These are phyloP conservation scores for Wickerhamia fluorescens DNA, from an alignment of 805 yeast genomes.

Conservation along the genomic window DNA sequence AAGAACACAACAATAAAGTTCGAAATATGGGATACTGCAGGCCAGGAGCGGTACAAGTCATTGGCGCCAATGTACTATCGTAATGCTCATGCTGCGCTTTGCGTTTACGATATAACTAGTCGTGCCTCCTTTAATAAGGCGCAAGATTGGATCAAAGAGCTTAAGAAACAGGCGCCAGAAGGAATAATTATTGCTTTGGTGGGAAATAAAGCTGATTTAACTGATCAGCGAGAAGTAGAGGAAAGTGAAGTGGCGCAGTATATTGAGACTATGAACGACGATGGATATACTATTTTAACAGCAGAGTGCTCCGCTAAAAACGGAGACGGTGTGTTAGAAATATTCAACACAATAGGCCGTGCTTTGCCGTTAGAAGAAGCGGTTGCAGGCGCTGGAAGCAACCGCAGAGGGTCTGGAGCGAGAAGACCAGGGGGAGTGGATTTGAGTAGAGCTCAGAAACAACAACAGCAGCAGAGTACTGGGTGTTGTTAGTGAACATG, in stretches of 20 bases:
- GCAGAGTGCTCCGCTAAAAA: slow-evolving; percentile 40
- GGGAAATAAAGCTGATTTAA: slow-evolving; percentile 70
- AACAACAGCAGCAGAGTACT: slow-evolving; percentile 12
- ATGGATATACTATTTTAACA: slow-evolving; percentile 34
- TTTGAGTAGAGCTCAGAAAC: slow-evolving; percentile 23
- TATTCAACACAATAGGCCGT: slow-evolving; percentile 32
- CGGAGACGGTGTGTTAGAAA: slow-evolving; percentile 38
- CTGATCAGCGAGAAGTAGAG: slow-evolving; percentile 37
- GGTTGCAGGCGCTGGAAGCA: slow-evolving; percentile 12
- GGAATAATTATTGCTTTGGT: slow-evolving; percentile 73
- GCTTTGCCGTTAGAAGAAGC: slow-evolving; percentile 38
- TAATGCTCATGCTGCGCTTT: slow-evolving; percentile 72
- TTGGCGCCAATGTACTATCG: slow-evolving; percentile 81
- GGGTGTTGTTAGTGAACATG: slow-evolving; percentile 29
- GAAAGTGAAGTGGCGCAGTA: slow-evolving; percentile 43
- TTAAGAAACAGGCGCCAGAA: slow-evolving; percentile 72
- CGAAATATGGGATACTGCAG: slow-evolving; percentile 86
- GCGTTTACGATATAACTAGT: slow-evolving; percentile 71
- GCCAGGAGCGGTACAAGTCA: slow-evolving; percentile 73
- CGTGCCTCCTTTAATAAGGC: slow-evolving; percentile 63
- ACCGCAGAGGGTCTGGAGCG: slow-evolving; percentile 19
- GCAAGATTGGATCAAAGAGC: slow-evolving; percentile 70
- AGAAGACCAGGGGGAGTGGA: slow-evolving; percentile 31
- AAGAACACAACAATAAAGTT: slow-evolving; percentile 51
- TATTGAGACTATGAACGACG: slow-evolving; percentile 30